Base-by-base conservation (phyloP, 2,329 filamentous ascomycete genomes). In the Trichoderma oligosporum region DNA sequence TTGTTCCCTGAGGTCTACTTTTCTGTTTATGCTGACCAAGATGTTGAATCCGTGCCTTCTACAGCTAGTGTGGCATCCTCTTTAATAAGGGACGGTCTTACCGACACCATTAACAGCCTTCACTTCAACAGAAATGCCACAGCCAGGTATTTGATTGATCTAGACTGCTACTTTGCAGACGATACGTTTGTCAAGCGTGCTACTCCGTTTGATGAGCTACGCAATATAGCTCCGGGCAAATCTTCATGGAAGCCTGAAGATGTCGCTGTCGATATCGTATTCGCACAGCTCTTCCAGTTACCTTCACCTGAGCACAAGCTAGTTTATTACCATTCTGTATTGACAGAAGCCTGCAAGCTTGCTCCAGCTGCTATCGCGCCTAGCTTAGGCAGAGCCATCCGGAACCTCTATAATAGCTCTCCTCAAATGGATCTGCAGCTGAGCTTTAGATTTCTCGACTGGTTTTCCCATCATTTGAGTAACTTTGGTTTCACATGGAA, bases 401-500 rank as follows among this genome's bases (percentile, higher is more conserved):
- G 94, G 55, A 96, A 88, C 67, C 78, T 97, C 61, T 99, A 96
- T 76, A 84, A 89, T 61, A 91, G 88, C 69, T 78, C 89, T 8
- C 86, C 91, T 59, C 82, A 81, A 2, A 85, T 97, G 78, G 94
- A 99, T 68, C 78, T 97, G 46, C 92, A 97, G 73, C 77, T 99
- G 41, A 82, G 79, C 56, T 88, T 92, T 67, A 84, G 94, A 24
- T 97, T 97, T 74, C 79, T 96, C 69, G 93, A 97, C 71, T 99
- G 94, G 94, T 99, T 99, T 69, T 84, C 93, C 16, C 94, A 99
- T 71, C 94, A 99, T 76, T 76, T 99, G 63, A 97, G 92, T 75
- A 99, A 99, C 76, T 99, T 99, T 70, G 94, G 96, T 53, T 99
- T 97, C 71, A 94, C 94, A 8, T 99, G 94, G 94, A 97, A 97